phyloP scores from a whole-genome alignment of 2,329 filamentous ascomycete species.

The Aspergillus carbonarius region DNA sequence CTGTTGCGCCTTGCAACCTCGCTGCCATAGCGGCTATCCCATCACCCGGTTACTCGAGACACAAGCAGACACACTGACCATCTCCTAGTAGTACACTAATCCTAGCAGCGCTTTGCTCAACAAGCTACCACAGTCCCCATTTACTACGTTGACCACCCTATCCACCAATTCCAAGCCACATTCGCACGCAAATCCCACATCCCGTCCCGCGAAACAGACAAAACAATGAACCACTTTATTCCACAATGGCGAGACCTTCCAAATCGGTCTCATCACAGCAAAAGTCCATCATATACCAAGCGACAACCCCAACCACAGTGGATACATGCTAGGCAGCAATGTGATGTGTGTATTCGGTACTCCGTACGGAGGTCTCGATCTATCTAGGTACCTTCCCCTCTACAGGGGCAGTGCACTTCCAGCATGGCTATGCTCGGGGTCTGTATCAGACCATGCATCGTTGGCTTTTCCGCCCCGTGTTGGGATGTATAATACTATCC shows the following conservation, averaged over 20 bases:
- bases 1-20: slow-evolving; percentile 52
- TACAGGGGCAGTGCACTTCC: slow-evolving; percentile 55
- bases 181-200: slow-evolving; percentile 55
- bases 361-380: slow-evolving; percentile 54
- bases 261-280: slow-evolving; percentile 49
- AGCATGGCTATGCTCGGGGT: slow-evolving; percentile 45
- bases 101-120: neutral
- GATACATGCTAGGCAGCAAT: slow-evolving; percentile 53
- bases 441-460: slow-evolving; percentile 49
- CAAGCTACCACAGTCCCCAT: slow-evolving; percentile 40
- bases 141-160: slow-evolving; percentile 55
- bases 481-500: slow-evolving; percentile 55
- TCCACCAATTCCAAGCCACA: slow-evolving; percentile 51
- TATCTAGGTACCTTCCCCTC: slow-evolving; percentile 53
- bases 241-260: slow-evolving; percentile 55
- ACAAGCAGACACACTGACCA: slow-evolving; percentile 53
- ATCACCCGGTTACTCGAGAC: slow-evolving; percentile 61
- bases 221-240: slow-evolving; percentile 55
- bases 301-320: slow-evolving; percentile 61
- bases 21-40: slow-evolving; percentile 48
- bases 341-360: slow-evolving; percentile 37
- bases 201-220: slow-evolving; percentile 41
- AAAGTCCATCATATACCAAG: slow-evolving; percentile 58
- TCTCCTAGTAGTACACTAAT: slow-evolving; percentile 53
- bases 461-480: slow-evolving; percentile 43